Evolutionary conservation across 2,329 filamentous ascomycete genomes (phyloP), one percentile per base, ranked within the genome.

Genomic region (Diaporthe vaccinii): DNA sequence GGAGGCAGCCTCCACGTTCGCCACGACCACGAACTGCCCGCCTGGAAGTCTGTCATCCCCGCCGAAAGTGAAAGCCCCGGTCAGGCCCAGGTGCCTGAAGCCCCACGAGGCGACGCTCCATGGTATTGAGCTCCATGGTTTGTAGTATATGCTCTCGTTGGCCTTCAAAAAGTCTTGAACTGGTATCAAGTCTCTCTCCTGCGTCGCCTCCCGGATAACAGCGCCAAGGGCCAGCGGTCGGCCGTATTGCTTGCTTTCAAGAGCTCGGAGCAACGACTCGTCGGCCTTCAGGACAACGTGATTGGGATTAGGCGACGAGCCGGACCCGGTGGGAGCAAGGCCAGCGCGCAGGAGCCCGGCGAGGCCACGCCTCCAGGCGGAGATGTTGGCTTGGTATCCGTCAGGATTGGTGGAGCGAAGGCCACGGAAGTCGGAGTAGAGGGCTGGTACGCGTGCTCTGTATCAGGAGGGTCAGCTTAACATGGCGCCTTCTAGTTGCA

Each of bases 231-330:
- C 95, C 14, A 96, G 88, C 2, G 97, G 97, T 61, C 92, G 90
- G 2, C 97, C 97, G 83, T 91, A 96, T 79, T 96, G 92, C 59
- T 92, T 91, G 67, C 89, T 94, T 78, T 96, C 93, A 72, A 99
- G 86, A 49, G 92, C 91, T 34, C 91, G 89, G 31, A 94, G 85
- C 1, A 99, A 88, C 41, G 90, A 87, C 49, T 94, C 91, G 79
- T 90, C 88, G 51, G 90, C 84, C 10, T 85, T 84, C 39, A 93
- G 83, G 41, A 90, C 83, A 17, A 93, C 83, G 25, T 88, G 84
- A 75, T 88, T 88, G 2, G 86, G 83, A 7, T 82, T 82, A 0
- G 85, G 80, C 36, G 79, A 74, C 17, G 77, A 68, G 49, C 72
- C 72, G 17, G 79, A 65, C 22, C 74, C 51, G 28, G 79, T 75